Evolutionary conservation across 192 early-diverging fungal species (phyloP).

Genomic region (Rhizophlyctis rosea): DNA sequence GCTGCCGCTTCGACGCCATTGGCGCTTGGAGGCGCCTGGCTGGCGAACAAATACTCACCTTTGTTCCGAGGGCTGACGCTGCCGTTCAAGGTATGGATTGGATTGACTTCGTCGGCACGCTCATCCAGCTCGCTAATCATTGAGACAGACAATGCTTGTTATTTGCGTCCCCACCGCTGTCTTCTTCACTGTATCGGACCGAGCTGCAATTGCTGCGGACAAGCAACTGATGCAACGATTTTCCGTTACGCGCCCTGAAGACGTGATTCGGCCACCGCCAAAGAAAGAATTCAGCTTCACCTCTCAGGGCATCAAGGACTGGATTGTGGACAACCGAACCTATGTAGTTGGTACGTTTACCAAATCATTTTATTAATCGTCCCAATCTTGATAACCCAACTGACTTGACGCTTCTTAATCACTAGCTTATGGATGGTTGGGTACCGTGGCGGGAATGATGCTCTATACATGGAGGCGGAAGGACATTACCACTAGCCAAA

Average conservation of each 20-base stretch:
- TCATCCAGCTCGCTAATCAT: background rate
- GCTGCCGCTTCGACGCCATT: background rate
- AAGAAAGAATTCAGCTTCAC: no score
- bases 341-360: no score
- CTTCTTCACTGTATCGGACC: background rate
- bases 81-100: background rate
- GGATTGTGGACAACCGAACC: no score
- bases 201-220: background rate
- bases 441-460: slow-evolving; percentile 14
- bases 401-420: no score
- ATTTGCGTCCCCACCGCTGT: background rate
- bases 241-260: background rate
- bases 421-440: slow-evolving; percentile 16
- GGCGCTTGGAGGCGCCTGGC: background rate
- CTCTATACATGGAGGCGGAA: slow-evolving; percentile 17
- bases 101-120: background rate
- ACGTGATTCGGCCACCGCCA: background rate
- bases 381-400: no score
- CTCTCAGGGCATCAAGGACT: no score
- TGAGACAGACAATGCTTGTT: background rate
- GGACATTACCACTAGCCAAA: slow-evolving; percentile 22
- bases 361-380: no score
- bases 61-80: background rate
- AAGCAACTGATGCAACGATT: background rate
- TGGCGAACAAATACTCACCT: background rate